phyloP scores from a whole-genome alignment of 73 alveolate species.

The Halteria grandinella region DNA sequence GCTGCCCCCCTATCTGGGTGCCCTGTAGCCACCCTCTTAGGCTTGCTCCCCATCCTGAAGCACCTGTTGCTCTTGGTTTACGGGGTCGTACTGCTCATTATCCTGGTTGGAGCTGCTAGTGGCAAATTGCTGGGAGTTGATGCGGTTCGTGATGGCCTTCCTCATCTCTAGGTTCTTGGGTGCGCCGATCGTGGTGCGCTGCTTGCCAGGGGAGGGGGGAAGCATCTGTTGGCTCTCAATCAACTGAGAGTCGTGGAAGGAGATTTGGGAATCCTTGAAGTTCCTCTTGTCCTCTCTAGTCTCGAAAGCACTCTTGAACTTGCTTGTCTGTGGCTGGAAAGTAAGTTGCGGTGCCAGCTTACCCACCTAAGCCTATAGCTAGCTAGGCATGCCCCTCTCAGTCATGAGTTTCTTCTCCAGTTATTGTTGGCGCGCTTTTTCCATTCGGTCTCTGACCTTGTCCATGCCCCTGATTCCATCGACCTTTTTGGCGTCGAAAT shows the following conservation, averaged over 20 bases:
- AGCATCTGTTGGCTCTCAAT: too few species aligned
- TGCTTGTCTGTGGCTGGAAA: constrained; percentile 28
- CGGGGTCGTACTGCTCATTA: background rate
- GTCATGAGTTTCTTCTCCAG: constrained; percentile 44
- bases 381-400: constrained; percentile 40
- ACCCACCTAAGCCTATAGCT: constrained; percentile 15
- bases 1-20: too few species aligned
- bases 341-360: constrained; percentile 21
- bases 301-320: constrained; percentile 48
- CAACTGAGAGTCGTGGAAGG: too few species aligned
- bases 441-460: constrained; percentile 28
- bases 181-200: too few species aligned
- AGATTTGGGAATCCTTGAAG: too few species aligned
- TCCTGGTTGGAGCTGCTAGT: too few species aligned
- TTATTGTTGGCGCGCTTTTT: constrained; percentile 19
- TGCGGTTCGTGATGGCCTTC: too few species aligned
- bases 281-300: too few species aligned
- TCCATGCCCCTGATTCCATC: constrained; percentile 28
- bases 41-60: background rate
- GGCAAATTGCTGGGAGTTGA: too few species aligned
- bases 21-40: too few species aligned
- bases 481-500: background rate
- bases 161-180: too few species aligned
- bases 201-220: too few species aligned
- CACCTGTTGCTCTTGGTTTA: background rate